A percentile compares a stretch with the other conserved stretches of the same genome.
Conservation (phyloP, 1,284 basidiomycete genomes). For the Heterobasidion occidentale region DNA sequence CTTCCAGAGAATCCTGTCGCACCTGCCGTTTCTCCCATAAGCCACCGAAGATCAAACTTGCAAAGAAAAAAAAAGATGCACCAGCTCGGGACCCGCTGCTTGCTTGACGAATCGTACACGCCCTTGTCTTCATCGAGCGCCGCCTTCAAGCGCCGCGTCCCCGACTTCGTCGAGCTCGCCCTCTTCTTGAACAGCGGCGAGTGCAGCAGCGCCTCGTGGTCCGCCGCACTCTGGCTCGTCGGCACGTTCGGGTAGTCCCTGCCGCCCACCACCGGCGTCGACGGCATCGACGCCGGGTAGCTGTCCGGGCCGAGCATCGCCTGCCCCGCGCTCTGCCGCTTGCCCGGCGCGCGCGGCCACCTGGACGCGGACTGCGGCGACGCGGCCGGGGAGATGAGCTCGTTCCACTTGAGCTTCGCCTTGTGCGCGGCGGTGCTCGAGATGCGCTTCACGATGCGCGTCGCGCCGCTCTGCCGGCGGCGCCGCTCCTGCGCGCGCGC, state of each 20-base stretch:
- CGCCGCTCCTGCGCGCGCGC: conserved; percentile 2
- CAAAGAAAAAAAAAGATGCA: conserved; percentile 21
- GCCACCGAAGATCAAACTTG: background rate
- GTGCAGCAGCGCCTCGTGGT: conserved; percentile 1
- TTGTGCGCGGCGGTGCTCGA: conserved; percentile 37
- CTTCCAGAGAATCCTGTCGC: conserved; percentile 76
- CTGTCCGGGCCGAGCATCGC: conserved; percentile 4
- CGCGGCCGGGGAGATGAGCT: conserved; percentile 33
- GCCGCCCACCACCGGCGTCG: conserved; percentile 13
- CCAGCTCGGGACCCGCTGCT: conserved; percentile 80
- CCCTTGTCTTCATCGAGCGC: conserved; percentile 40
- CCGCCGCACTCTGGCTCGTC: background rate
- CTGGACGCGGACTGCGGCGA: conserved; percentile 15
- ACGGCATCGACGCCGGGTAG: conserved; percentile 9
- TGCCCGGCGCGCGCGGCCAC: background rate
- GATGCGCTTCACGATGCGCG: conserved; percentile 21
- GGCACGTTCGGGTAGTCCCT: conserved; percentile 5
- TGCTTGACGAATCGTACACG: conserved; percentile 71
- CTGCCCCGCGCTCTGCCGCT: background rate
- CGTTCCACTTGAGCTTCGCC: conserved; percentile 51
- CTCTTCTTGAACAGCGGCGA: conserved; percentile 3
- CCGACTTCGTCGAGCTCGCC: conserved; percentile 25
- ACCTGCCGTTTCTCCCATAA: conserved; percentile 33
- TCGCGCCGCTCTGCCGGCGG: background rate
- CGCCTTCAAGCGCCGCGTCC: conserved; percentile 21